Conservation (phyloP, 768 basidiomycete species). For the Thelephora aurantiotincta region DNA sequence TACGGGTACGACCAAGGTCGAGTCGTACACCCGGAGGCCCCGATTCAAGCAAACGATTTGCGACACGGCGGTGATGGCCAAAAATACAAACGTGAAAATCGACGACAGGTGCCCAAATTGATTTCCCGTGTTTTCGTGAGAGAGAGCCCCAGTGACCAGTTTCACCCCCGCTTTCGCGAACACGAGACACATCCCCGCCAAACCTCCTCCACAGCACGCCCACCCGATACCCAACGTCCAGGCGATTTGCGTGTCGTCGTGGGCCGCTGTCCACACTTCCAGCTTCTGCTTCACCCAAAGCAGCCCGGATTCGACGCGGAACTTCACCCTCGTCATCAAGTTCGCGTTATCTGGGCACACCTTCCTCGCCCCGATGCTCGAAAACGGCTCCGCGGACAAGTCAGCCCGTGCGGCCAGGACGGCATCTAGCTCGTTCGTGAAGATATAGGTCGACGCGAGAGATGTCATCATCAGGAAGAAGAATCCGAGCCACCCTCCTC, state of each 20-base stretch:
- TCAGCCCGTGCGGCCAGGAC: conserved; percentile 62
- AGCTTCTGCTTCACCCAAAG: conserved; percentile 43
- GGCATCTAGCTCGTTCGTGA: conserved; percentile 58
- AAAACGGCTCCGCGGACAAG: conserved; percentile 42
- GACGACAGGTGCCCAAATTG: conserved; percentile 75
- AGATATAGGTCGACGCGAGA: conserved; percentile 50
- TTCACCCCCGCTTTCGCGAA: conserved; percentile 77
- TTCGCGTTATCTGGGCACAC: conserved; percentile 10
- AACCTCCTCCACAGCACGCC: conserved; percentile 84
- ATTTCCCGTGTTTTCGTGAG: conserved; percentile 72
- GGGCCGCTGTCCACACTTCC: conserved; percentile 63
- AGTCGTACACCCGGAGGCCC: conserved; percentile 82
- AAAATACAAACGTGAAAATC: conserved; percentile 48
- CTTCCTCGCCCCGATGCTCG: conserved; percentile 22
- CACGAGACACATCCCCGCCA: conserved; percentile 82
- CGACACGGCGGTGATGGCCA: conserved; percentile 60
- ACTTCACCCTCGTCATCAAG: conserved; percentile 20
- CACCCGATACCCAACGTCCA: conserved; percentile 91
- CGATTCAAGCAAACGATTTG: conserved; percentile 90
- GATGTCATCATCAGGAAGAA: conserved; percentile 70
- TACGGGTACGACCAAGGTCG: conserved; percentile 83
- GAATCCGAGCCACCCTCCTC: conserved; percentile 82
- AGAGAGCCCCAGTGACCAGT: conserved; percentile 60
- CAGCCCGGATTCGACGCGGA: conserved; percentile 32
- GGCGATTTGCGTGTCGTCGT: conserved; percentile 73